Conservation (phyloP, 495 filamentous ascomycete genomes). For the Penicillium herquei region DNA sequence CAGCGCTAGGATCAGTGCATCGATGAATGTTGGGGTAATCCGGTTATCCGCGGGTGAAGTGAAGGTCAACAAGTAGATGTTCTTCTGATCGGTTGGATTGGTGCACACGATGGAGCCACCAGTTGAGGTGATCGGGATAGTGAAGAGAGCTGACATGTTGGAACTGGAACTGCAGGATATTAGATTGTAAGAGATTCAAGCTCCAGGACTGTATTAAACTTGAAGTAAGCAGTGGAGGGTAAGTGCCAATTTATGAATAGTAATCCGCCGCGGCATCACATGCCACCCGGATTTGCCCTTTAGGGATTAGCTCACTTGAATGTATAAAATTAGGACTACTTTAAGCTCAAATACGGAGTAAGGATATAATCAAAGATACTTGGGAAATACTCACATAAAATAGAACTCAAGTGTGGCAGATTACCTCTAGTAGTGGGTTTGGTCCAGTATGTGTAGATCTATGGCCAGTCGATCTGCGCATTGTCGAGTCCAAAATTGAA, state of each 20-base stretch:
- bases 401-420: no score
- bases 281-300: constrained; percentile 1
- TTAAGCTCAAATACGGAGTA: no score
- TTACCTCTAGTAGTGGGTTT: no score
- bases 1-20: constrained; percentile 63
- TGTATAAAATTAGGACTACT: no score
- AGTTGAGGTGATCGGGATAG: constrained; percentile 42
- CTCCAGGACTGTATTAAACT: neutral
- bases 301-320: no score
- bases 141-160: constrained; percentile 40
- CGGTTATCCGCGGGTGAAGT: constrained; percentile 70
- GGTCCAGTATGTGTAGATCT: no score
- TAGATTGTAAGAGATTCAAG: no score
- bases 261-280: constrained; percentile 32
- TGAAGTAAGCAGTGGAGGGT: neutral
- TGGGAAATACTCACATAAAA: no score
- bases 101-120: constrained; percentile 57
- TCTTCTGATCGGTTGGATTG: constrained; percentile 41
- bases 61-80: constrained; percentile 73
- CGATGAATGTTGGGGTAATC: constrained; percentile 64
- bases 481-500: no score
- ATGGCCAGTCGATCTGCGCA: no score
- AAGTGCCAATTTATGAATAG: constrained; percentile 5
- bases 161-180: no score
- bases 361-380: no score